Evolutionary conservation across 2,329 filamentous ascomycete genomes (phyloP), one percentile per base, ranked within the genome.

Genomic region (Fusarium succisae): DNA sequence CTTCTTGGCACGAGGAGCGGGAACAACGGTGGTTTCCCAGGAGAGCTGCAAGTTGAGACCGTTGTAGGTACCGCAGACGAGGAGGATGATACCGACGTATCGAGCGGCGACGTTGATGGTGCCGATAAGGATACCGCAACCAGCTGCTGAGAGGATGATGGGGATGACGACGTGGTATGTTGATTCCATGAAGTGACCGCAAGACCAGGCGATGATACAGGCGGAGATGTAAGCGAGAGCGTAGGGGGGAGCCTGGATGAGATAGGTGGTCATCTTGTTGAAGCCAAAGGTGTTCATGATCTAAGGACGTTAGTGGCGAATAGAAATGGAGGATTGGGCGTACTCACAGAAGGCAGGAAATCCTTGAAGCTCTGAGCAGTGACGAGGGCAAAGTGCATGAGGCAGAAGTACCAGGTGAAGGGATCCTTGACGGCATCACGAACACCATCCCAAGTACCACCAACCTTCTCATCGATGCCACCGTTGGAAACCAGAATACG

Each of bases 371-470:
- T 81, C 73, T 77, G 78, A 5, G 83, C 84, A 10, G 86, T 80
- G 22, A 87, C 84, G 48, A 86, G 84, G 13, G 82, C 82, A 20
- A 84, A 84, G 62, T 85, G 83, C 71, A 84, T 83, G 14, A 75
- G 65, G 12, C 79, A 80, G 72, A 85, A 84, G 59, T 80, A 74
- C 79, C 81, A 83, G 1, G 82, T 83, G 62, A 84, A 84, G 1
- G 83, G 82, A 55, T 84, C 83, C 47, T 59, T 79, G 53, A 78
- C 53, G 6, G 80, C 81, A 24, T 78, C 71, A 60, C 79, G 80
- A 18, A 84, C 69, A 17, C 83, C 83, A 20, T 81, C 80, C 83
- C 81, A 84, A 8, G 80, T 81, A 10, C 82, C 82, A 41, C 84
- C 80, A 8, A 79, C 64, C 38, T 84, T 82, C 37, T 82, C 82